Evolutionary conservation across 495 filamentous ascomycete genomes (phyloP), one percentile per base, ranked within the genome.

Genomic region (Penicillium diatomitis): DNA sequence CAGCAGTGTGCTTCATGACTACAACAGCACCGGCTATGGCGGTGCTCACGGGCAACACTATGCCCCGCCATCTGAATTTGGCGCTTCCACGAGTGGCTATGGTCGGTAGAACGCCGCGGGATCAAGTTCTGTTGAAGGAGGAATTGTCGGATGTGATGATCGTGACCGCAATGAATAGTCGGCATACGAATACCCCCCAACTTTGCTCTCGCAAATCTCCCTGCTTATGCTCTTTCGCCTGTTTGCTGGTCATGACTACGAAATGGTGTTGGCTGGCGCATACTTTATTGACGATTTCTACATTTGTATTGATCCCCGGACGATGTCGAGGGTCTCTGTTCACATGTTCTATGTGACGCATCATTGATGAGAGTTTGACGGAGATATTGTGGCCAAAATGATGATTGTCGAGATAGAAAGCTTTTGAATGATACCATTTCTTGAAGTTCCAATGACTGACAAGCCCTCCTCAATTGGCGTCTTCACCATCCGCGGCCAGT

Each of bases 1-100:
- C 3, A 63, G 65, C 5, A 54, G 56, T 37, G 51, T 71, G 5
- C 62, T 71, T 10, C 68, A 72, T 46, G 71, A 74, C 39, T 69
- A 67, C 44, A 69, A 67, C 55, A 66, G 59, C 33, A 73, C 72
- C 32, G 62, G 66, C 53, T 76, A 78, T 45, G 70, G 72, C 11
- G 67, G 69, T 32, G 65, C 70, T 9, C 66, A 73, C 40, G 71
- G 67, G 0, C 67, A 71, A 55, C 70, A 72, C 49, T 70, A 72
- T 20, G 53, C 38, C 11, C 52, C 61, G 4, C 55, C 60, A 11
- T 57, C 58, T 10, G 60, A 64, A 5, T 64, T 58, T 31, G 56
- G 49, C 32, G 54, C 55, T 2, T 51, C 55, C 12, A 53, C 53
- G 38, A 53, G 60, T 32, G 60, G 60, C 37, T 68, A 66, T 47